Evolutionary conservation across 768 basidiomycete species (phyloP).

Genomic region (Serendipita vermifera): DNA sequence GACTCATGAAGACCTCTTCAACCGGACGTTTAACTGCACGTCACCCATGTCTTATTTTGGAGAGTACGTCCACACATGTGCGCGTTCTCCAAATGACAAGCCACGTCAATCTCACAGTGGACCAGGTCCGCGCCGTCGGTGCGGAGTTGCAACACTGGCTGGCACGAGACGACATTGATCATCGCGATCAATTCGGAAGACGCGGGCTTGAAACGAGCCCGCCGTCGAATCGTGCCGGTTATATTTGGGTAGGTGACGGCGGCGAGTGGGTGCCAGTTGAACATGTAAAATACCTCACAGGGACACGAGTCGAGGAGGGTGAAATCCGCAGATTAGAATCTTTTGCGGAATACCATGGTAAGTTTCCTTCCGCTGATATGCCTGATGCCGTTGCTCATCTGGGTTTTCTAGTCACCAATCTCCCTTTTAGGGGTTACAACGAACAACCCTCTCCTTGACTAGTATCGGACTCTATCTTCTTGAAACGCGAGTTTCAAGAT

Average conservation of each 20-base stretch:
- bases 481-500: too few species aligned
- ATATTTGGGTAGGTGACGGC: constrained; percentile 7
- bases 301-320: background rate
- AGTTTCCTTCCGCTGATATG: too few species aligned
- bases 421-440: too few species aligned
- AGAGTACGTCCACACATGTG: background rate
- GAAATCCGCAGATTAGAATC: background rate
- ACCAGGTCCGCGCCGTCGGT: background rate
- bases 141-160: background rate
- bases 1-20: background rate
- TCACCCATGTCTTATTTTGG: background rate
- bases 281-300: constrained; percentile 3
- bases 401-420: too few species aligned
- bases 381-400: too few species aligned
- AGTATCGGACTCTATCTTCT: too few species aligned
- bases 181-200: background rate
- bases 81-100: constrained; percentile 7
- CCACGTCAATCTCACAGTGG: background rate
- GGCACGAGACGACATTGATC: background rate
- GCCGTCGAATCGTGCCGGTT: background rate
- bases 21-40: background rate
- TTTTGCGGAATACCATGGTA: background rate
- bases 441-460: too few species aligned
- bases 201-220: background rate
- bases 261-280: constrained; percentile 7